Percentiles rank a stretch among this genome's conserved stretches.
These are phyloP conservation scores for Turnera subulata DNA, from an alignment of 345 rosid species.

Conservation along the genomic window DNA sequence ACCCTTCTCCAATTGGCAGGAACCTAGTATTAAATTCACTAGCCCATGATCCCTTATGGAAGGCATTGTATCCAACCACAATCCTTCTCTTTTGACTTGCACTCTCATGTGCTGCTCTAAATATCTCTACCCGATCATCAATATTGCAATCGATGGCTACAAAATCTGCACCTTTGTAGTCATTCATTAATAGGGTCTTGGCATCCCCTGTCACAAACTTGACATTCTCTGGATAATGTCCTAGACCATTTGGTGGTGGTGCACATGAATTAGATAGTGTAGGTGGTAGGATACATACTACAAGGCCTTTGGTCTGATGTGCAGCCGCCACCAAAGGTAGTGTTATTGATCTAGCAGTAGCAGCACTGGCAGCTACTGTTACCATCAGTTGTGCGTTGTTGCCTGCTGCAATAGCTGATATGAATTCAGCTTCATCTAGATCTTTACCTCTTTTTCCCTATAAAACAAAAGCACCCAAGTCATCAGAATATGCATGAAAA, in stretches of 20 bases:
- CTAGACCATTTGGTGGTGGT: conserved; percentile 18
- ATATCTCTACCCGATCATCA: conserved; percentile 13
- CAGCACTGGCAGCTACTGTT: conserved; percentile 17
- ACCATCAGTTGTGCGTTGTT: conserved; percentile 52
- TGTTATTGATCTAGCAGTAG: conserved; percentile 15
- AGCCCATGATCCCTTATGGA: conserved; percentile 23
- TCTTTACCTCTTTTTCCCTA: conserved; percentile 40
- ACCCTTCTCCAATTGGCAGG: conserved; percentile 51
- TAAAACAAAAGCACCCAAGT: background rate
- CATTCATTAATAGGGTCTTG: conserved; percentile 18
- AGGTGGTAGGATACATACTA: conserved; percentile 25
- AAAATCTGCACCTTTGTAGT: conserved; percentile 36
- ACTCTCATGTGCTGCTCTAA: conserved; percentile 24
- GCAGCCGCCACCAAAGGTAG: conserved; percentile 44
- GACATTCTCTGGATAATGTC: conserved; percentile 19
- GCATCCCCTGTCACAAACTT: conserved; percentile 36
- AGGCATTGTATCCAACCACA: conserved; percentile 47
- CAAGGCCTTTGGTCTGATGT: conserved; percentile 41
- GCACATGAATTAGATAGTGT: background rate
- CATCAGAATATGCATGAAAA: background rate
- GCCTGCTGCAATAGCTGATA: conserved; percentile 55
- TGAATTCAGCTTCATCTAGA: conserved; percentile 54
- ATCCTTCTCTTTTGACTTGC: conserved; percentile 11
- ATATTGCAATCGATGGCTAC: conserved; percentile 41
- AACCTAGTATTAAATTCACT: conserved; percentile 28